Evolutionary conservation across 176 grass and related monocot species (phyloP), one percentile per base, ranked within the genome.

Genomic region (Stipa capillata): DNA sequence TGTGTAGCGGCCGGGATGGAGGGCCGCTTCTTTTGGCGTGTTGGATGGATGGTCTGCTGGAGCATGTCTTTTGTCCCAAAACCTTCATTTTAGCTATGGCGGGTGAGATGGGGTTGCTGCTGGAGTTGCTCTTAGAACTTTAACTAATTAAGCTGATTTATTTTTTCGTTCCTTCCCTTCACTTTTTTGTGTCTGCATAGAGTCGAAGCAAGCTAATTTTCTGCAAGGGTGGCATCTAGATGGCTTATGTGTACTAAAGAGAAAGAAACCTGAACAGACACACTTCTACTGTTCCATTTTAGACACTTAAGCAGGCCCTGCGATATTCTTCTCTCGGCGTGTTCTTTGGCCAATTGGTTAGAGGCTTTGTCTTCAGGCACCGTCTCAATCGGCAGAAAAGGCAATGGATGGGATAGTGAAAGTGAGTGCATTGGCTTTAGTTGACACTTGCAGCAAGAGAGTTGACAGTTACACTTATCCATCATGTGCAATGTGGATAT

Each of bases 341-440:
- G 8, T 66, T 12, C 8, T n/a, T 67, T 7, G 44, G 49, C 74
- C 74, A 85, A 53, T 48, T 73, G 20, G 17, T 27, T 2, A 29
- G 43, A 34, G 24, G 44, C 17, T 13, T 11, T 10, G 0, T 42
- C 4, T 18, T 52, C 27, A 24, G 51, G n/a, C 85, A 32, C 53
- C 74, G 45, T 82, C 79, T 62, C 53, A 45, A 80, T 80, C 49
- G 60, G 84, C 69, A 58, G 56, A 80, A 86, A 80, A 61, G 57
- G 77, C 50, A 31, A 25, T 2, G 56, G 68, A 73, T 74, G 58
- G 57, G 27, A 21, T 5, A 15, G 69, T 15, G 75, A 85, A 33
- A 72, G 75, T 41, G 72, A 82, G 72, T 25, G 72, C 35, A 23
- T 45, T 62, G 72, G 63, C 54, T 77, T 70, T 82, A 62, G 27